Percentiles rank a stretch among this genome's conserved stretches.
Evolutionary conservation across 2,329 filamentous ascomycete genomes (phyloP).

Genomic region (Exophiala sideris): DNA sequence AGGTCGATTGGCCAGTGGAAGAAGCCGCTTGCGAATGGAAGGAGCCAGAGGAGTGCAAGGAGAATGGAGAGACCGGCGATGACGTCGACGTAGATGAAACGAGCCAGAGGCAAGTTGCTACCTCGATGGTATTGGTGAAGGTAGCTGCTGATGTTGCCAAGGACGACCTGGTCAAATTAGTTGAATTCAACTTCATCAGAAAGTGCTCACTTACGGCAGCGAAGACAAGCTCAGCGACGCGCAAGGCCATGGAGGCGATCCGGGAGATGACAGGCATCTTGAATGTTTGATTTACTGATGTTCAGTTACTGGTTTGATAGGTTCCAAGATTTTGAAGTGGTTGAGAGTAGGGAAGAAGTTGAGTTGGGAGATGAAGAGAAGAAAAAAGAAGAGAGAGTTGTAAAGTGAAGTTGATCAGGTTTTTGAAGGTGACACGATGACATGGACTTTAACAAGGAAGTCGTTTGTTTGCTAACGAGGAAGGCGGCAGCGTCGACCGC

Average conservation of each 20-base stretch:
- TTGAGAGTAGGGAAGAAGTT: neutral
- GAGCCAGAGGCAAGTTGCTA: conserved; percentile 52
- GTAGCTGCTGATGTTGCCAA: conserved; percentile 66
- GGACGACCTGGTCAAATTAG: conserved; percentile 48
- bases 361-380: neutral
- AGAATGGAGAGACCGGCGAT: conserved; percentile 67
- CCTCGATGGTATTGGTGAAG: conserved; percentile 47
- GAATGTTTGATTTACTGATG: neutral
- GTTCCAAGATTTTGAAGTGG: neutral
- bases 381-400: neutral
- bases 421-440: conserved; percentile 1
- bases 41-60: conserved; percentile 65
- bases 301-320: neutral
- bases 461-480: neutral
- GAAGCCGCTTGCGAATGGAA: conserved; percentile 67
- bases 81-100: conserved; percentile 73
- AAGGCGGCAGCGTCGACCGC: neutral
- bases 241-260: conserved; percentile 56
- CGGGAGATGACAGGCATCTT: conserved; percentile 43
- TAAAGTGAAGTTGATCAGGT: neutral
- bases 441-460: neutral
- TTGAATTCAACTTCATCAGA: conserved; percentile 7
- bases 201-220: conserved; percentile 53
- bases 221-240: conserved; percentile 64
- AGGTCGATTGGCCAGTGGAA: conserved; percentile 69